phyloP scores from a whole-genome alignment of 2,329 filamentous ascomycete genomes.

The Xylaria sp. region DNA sequence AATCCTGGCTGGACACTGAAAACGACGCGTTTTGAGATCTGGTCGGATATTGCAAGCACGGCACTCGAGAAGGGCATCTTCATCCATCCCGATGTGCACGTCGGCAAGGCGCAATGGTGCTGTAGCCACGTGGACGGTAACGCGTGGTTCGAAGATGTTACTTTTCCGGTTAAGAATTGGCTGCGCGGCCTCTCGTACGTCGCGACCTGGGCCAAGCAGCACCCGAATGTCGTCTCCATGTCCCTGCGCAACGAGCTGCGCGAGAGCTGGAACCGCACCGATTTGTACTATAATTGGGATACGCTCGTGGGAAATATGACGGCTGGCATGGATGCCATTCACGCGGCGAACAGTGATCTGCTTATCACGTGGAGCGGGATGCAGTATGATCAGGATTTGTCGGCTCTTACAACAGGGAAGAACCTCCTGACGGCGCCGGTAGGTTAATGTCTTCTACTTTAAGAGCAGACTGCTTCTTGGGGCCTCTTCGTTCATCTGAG shows the following conservation, averaged over 20 bases:
- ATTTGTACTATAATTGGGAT: constrained; percentile 57
- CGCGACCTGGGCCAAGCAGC: constrained; percentile 54
- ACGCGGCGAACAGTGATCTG: constrained; percentile 56
- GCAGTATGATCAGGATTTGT: constrained; percentile 59
- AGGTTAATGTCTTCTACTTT: background rate
- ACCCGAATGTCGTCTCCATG: constrained; percentile 55
- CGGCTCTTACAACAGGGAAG: constrained; percentile 54
- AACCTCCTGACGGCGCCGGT: constrained; percentile 54
- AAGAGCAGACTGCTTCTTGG: background rate
- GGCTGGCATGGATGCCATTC: constrained; percentile 55
- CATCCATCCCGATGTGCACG: constrained; percentile 55
- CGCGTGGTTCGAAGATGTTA: constrained; percentile 64
- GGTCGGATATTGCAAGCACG: constrained; percentile 52
- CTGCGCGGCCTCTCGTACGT: constrained; percentile 64
- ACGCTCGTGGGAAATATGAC: constrained; percentile 58
- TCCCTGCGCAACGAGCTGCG: constrained; percentile 56
- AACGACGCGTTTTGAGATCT: constrained; percentile 59
- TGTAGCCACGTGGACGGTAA: constrained; percentile 62
- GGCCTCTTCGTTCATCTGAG: background rate
- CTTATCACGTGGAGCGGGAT: constrained; percentile 62
- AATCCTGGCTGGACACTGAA: constrained; percentile 61
- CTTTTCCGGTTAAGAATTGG: constrained; percentile 66
- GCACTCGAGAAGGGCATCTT: constrained; percentile 51
- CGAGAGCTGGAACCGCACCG: constrained; percentile 50
- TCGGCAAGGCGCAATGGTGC: constrained; percentile 56